A percentile compares a stretch with the other conserved stretches of the same genome.
Evolutionary conservation across 2,329 filamentous ascomycete species (phyloP).

Genomic region (Colletotrichum lini): DNA sequence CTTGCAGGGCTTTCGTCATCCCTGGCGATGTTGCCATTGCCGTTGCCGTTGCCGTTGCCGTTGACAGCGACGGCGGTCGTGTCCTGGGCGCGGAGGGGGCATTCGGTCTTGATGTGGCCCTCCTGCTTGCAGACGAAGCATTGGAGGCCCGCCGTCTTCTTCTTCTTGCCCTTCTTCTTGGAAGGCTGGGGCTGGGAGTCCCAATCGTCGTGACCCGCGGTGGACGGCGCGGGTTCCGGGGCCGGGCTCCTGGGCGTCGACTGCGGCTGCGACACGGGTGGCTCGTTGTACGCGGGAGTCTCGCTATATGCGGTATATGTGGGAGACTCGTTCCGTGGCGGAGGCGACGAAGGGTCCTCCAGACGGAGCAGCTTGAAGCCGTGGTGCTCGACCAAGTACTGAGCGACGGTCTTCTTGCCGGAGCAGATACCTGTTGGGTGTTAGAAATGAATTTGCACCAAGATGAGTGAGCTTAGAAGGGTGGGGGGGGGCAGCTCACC

Average conservation of each 20-base stretch:
- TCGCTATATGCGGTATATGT: not conserved
- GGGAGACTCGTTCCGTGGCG: slow-evolving; percentile 22
- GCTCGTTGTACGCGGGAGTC: too few relatives aligned
- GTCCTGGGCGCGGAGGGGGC: slow-evolving; percentile 14
- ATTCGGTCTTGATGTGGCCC: slow-evolving; percentile 24
- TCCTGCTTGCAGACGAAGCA: slow-evolving; percentile 29
- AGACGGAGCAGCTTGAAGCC: slow-evolving; percentile 83
- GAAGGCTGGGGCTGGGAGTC: not conserved
- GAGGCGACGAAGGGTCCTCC: slow-evolving; percentile 40
- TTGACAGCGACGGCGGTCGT: slow-evolving; percentile 12
- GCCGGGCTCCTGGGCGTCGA: not conserved
- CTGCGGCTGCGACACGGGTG: too few relatives aligned
- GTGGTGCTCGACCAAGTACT: slow-evolving; percentile 88
- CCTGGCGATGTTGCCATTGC: not conserved
- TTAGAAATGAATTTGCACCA: not conserved
- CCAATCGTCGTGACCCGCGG: not conserved
- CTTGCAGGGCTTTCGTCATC: not conserved
- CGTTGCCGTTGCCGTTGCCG: not conserved
- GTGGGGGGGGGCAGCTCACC: slow-evolving; percentile 60
- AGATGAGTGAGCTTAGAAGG: not conserved
- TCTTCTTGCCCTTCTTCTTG: slow-evolving; percentile 24
- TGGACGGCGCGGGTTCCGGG: slow-evolving; percentile 7
- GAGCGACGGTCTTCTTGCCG: slow-evolving; percentile 90
- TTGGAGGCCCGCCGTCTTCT: not conserved
- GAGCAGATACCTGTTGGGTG: slow-evolving; percentile 83